Conservation (phyloP, 2,329 filamentous ascomycete genomes). For the Colletotrichum sp. region DNA sequence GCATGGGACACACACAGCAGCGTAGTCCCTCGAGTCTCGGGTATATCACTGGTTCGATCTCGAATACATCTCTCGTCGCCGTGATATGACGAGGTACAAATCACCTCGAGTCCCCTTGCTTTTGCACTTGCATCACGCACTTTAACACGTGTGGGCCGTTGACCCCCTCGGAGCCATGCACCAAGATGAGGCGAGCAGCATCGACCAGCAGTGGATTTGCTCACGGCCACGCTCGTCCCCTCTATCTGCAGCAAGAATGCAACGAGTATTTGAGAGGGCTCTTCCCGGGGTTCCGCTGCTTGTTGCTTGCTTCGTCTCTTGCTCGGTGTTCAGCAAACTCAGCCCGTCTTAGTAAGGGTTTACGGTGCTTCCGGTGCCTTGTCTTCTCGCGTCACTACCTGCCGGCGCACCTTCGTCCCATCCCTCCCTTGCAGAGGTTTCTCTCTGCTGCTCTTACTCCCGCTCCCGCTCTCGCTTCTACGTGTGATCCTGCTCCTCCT, state of each 20-base stretch:
- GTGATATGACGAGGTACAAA: not conserved
- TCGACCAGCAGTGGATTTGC: not conserved
- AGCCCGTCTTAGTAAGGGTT: not conserved
- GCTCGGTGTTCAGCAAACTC: conserved; percentile 11
- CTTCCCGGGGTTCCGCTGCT: not conserved
- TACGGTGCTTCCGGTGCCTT: not conserved
- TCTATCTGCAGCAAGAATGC: not conserved
- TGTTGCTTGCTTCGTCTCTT: conserved; percentile 2
- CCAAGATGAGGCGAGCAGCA: conserved; percentile 19
- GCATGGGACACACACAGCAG: conserved; percentile 9
- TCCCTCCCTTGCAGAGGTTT: not conserved
- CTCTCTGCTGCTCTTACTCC: not conserved
- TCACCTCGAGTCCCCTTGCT: not conserved
- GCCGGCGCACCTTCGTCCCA: not conserved
- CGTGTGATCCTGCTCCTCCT: not conserved
- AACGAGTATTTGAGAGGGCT: conserved; percentile 15
- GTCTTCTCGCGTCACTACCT: not conserved
- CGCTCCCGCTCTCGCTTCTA: not conserved
- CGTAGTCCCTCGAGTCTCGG: not conserved
- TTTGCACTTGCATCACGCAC: conserved; percentile 10
- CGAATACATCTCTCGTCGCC: not conserved
- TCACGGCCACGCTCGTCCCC: not conserved
- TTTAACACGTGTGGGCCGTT: not conserved
- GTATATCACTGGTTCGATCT: conserved; percentile 5
- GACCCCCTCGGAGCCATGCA: not conserved